phyloP scores from a whole-genome alignment of 2,329 filamentous ascomycete species.

The Trichoderma atrobrunneum region DNA sequence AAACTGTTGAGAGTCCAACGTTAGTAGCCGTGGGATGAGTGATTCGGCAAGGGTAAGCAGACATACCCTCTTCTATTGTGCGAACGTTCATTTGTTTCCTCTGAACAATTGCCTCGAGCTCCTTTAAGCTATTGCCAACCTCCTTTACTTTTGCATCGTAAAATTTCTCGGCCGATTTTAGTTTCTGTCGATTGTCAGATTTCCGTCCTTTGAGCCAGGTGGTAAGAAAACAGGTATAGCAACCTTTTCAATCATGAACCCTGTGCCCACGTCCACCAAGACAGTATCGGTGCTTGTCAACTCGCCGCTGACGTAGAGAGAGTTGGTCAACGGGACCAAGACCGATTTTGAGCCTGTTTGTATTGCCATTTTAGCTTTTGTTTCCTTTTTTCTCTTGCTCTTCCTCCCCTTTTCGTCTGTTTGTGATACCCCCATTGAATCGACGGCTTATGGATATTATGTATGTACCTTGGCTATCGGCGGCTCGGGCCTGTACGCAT shows the following conservation, averaged over 20 bases:
- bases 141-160: slow-evolving; percentile 57
- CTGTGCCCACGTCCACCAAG: slow-evolving; percentile 88
- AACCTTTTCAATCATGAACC: slow-evolving; percentile 92
- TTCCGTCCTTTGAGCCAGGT: neutral
- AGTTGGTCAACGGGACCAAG: slow-evolving; percentile 91
- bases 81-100: slow-evolving; percentile 80
- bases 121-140: slow-evolving; percentile 52
- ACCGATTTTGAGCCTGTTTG: slow-evolving; percentile 51
- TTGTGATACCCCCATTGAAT: neutral
- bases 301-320: slow-evolving; percentile 85
- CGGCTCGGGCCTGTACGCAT: slow-evolving; percentile 59
- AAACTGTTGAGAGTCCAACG: slow-evolving; percentile 30
- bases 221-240: neutral
- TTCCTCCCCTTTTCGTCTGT: neutral
- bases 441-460: neutral
- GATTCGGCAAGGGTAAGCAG: neutral
- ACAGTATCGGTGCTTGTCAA: slow-evolving; percentile 73
- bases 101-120: slow-evolving; percentile 56
- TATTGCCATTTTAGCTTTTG: neutral
- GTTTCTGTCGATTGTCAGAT: slow-evolving; percentile 38
- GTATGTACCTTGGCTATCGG: slow-evolving; percentile 31
- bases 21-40: neutral
- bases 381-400: neutral
- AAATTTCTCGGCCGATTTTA: slow-evolving; percentile 53
- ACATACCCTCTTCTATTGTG: slow-evolving; percentile 79